Evolutionary conservation across 2,329 filamentous ascomycete genomes (phyloP), one percentile per base, ranked within the genome.

Genomic region (Fusarium burgessii): DNA sequence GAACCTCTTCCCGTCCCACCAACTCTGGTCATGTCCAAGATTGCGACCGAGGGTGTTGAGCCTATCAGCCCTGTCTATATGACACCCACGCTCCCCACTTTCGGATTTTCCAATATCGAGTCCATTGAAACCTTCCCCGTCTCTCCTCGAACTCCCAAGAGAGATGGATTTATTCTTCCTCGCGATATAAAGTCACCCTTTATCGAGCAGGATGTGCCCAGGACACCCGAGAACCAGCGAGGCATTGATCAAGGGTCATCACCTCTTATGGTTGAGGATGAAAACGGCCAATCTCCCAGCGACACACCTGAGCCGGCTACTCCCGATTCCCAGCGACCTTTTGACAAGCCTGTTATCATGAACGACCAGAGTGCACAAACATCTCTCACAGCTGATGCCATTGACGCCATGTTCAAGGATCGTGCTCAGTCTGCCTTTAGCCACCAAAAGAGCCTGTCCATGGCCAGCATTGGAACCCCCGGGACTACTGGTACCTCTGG

Each of bases 351-450:
- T 25, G 56, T 82, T 42, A 79, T 82, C 58, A 91, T 86, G 66
- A 83, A 85, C 23, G 93, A 97, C 75, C 91, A 92, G 72, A 89
- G 91, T 57, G 92, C 92, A 17, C 95, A 98, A 81, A 98, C 95
- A 27, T 86, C 91, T 41, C 84, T 98, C 33, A 97, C 94, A n/a
- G 89, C 93, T 0, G 89, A 92, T 52, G 90, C 92, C 60, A 93
- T 97, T 70, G 94, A 97, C 73, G 87, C 89, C 59, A 86, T 97
- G 76, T 82, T 97, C 60, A 87, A 87, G 71, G 85, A 86, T 23
- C 70, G 73, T 42, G 50, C 70, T 29, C 74, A 63, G 14, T 58
- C 65, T 32, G 59, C 52, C 12, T 66, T 70, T n/a, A 74, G 72
- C 15, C 78, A 81, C 17, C 77, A 78, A 47, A 81, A 81, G 76